Evolutionary conservation across 2,329 filamentous ascomycete genomes (phyloP).

Genomic region (Ceratocystis harringtonii): DNA sequence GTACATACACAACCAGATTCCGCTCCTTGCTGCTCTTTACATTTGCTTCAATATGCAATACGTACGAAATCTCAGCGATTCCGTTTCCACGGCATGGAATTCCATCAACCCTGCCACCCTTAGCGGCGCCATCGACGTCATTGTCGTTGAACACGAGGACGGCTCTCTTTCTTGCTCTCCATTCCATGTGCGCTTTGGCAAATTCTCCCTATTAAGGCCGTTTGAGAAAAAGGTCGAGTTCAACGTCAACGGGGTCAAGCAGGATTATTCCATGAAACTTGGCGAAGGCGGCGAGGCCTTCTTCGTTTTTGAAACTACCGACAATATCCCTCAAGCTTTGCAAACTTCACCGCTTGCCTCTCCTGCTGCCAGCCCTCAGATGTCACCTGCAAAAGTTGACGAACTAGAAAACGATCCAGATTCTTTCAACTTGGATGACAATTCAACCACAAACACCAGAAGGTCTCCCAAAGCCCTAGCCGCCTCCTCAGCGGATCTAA

Average conservation of each 20-base stretch:
- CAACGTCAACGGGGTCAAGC: conserved; percentile 78
- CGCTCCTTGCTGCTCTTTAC: background rate
- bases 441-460: conserved; percentile 45
- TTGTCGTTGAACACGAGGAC: conserved; percentile 93
- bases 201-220: conserved; percentile 87
- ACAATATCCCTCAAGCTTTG: conserved; percentile 77
- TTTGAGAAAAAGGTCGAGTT: conserved; percentile 99
- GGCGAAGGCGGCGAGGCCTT: conserved; percentile 96
- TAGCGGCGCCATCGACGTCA: conserved; percentile 95
- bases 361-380: conserved; percentile 70
- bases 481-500: conserved; percentile 23
- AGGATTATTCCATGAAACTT: conserved; percentile 94
- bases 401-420: conserved; percentile 17
- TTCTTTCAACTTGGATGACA: conserved; percentile 40
- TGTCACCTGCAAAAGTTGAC: conserved; percentile 28
- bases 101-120: conserved; percentile 96
- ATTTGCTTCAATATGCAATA: conserved; percentile 64
- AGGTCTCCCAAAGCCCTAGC: conserved; percentile 33
- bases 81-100: conserved; percentile 97
- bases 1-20: background rate
- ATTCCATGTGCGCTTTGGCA: conserved; percentile 97
- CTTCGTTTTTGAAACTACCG: conserved; percentile 93
- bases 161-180: conserved; percentile 80
- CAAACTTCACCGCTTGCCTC: conserved; percentile 92
- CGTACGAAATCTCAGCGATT: conserved; percentile 87